Evolutionary conservation across 2,329 filamentous ascomycete species (phyloP).

Genomic region (Botrytis aclada): DNA sequence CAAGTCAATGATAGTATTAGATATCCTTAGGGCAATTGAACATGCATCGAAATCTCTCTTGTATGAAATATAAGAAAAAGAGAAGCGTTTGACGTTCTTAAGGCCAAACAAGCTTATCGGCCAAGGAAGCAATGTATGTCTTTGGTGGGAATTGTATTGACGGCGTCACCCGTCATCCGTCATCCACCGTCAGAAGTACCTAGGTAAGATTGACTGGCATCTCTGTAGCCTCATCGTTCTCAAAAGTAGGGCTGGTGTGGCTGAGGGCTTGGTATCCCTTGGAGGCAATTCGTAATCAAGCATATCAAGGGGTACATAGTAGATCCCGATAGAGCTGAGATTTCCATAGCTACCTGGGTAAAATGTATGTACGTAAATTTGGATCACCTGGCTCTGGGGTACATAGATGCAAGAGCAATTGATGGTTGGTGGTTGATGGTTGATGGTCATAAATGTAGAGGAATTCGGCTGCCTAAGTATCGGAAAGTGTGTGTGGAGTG

Average conservation of each 20-base stretch:
- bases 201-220: background rate
- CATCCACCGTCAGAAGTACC: slow-evolving; percentile 1
- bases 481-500: background rate
- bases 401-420: background rate
- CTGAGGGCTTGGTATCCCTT: slow-evolving; percentile 10
- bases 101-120: background rate
- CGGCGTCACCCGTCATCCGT: slow-evolving; percentile 6
- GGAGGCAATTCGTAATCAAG: background rate
- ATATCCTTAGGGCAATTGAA: background rate
- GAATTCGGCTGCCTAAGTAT: slow-evolving; percentile 3
- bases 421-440: background rate
- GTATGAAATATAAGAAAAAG: background rate
- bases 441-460: background rate
- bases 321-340: background rate
- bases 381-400: background rate
- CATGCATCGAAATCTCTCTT: background rate
- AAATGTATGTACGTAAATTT: background rate
- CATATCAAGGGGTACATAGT: background rate
- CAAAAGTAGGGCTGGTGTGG: slow-evolving; percentile 8
- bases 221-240: slow-evolving; percentile 3
- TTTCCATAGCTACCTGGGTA: background rate
- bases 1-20: background rate
- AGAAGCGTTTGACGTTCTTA: background rate
- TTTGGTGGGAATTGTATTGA: background rate
- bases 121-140: background rate